Percentiles rank a stretch among this genome's conserved stretches.
Evolutionary conservation across 257 asterid species (phyloP).

Genomic region (Scutellaria minor): DNA sequence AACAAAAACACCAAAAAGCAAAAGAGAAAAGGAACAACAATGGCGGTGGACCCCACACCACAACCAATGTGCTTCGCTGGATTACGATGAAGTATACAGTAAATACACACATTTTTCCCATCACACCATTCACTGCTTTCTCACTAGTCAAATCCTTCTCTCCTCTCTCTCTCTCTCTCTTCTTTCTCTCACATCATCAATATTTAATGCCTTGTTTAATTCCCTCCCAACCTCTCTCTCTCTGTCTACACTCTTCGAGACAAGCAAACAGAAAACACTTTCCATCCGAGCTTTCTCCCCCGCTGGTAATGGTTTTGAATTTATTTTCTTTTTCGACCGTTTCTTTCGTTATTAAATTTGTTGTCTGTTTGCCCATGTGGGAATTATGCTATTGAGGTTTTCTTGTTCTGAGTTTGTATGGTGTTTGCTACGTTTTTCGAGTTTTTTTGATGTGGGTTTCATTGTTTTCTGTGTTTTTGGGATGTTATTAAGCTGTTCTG

Average conservation of each 20-base stretch:
- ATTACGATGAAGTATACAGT: conserved; percentile 25
- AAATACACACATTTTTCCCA: conserved; percentile 23
- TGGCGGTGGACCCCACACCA: conserved; percentile 43
- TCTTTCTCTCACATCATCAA: background rate
- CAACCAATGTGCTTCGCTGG: conserved; percentile 22
- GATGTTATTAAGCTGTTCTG: conserved; percentile 21
- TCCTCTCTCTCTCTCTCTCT: conserved; percentile 8
- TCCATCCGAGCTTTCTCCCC: conserved; percentile 13
- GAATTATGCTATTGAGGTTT: background rate
- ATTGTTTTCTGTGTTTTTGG: conserved; percentile 12
- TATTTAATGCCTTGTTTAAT: background rate
- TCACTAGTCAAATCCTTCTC: conserved; percentile 25
- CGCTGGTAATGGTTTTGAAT: conserved; percentile 31
- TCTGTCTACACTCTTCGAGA: conserved; percentile 33
- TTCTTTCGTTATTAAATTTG: background rate
- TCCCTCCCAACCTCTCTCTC: background rate
- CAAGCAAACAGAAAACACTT: conserved; percentile 36
- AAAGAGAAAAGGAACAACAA: conserved; percentile 30
- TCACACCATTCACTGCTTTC: conserved; percentile 34
- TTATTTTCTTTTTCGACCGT: background rate
- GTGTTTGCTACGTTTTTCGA: background rate
- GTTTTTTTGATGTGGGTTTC: conserved; percentile 14
- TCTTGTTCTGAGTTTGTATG: background rate
- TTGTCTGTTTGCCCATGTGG: conserved; percentile 16
- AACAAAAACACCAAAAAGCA: conserved; percentile 22